Base-by-base conservation (phyloP, 192 early-diverging fungal genomes). In the Jimgerdemannia lactiflua region DNA sequence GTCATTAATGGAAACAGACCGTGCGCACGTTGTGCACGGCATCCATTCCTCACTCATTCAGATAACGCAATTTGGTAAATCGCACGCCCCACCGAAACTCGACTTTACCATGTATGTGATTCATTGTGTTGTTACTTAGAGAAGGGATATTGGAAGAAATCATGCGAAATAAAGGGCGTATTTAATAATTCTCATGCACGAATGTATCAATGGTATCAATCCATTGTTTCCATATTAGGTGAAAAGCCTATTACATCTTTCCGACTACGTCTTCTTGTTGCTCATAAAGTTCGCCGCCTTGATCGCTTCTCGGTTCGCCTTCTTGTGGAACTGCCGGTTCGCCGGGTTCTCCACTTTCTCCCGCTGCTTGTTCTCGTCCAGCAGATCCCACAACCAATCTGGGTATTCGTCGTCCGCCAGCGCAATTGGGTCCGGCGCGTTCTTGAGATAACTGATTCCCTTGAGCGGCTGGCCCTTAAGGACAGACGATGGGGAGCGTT, bases 321-420 rank as follows among this genome's bases (percentile, higher is more conserved):
- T 80, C 71, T 90, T 84, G 80, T 91, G 92, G 64, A 79, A 83
- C 75, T 89, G 86, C 67, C 86, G 85, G 76, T 88, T 86, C 73
- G 74, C 17, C 39, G 83, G 85, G 67, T 90, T 81, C 39, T 77
- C 84, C 18, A 79, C 77, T 39, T 85, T 84, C 69, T 84, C 80
- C 40, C 84, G 80, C 44, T 83, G 78, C 59, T 86, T 75, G 63
- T 82, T 82, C 29, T 85, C 79, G 64, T 96, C 91, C 42, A 93
- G 81, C 59, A 96, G 80, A 8, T 90, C 88, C 95, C 96, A 98
- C n/a, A 98, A 89, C 97, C 97, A 97, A 1, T 87, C 89, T 4
- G 96, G 97, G 73, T 98, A 98, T 75, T 92, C 92, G 0, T 88
- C 84, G 75, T 98, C 97, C 17, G 89, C 89, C 42, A 91, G 84